These are phyloP conservation scores for Macrolepiota dolichaula DNA, from an alignment of 768 basidiomycete genomes.

Conservation along the genomic window DNA sequence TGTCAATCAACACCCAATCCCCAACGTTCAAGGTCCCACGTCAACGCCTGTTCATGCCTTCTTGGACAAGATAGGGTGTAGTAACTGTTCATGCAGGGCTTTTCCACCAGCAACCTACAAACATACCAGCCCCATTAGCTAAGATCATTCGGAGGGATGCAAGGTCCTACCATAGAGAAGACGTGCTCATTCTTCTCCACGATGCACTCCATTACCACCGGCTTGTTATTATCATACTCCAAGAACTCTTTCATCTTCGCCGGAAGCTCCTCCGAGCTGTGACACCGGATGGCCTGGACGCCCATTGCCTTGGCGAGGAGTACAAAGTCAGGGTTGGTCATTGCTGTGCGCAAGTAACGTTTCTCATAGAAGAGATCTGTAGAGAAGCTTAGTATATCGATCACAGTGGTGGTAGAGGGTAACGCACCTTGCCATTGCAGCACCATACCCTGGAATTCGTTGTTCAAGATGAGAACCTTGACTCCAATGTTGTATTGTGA, in stretches of 20 bases:
- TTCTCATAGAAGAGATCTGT: slow-evolving; percentile 92
- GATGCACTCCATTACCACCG: slow-evolving; percentile 87
- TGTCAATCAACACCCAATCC: not conserved
- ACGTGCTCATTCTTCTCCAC: slow-evolving; percentile 86
- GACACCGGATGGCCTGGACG: slow-evolving; percentile 84
- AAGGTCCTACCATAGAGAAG: slow-evolving; percentile 73
- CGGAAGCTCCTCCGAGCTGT: slow-evolving; percentile 70
- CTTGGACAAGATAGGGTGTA: not conserved
- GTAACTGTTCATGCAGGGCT: slow-evolving; percentile 74
- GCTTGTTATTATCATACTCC: slow-evolving; percentile 85
- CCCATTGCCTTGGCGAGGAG: slow-evolving; percentile 87
- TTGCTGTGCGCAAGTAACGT: slow-evolving; percentile 94
- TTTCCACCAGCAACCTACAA: slow-evolving; percentile 84
- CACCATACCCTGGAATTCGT: slow-evolving; percentile 99
- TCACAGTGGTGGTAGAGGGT: not conserved
- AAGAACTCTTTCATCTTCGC: slow-evolving; percentile 98
- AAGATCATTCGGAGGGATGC: not conserved
- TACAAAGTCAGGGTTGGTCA: slow-evolving; percentile 96
- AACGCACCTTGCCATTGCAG: slow-evolving; percentile 93
- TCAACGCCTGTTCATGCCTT: not conserved
- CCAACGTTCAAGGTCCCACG: not conserved
- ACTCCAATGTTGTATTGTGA: slow-evolving; percentile 90
- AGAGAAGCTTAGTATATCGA: not conserved
- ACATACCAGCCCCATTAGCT: not conserved
- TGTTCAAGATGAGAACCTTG: slow-evolving; percentile 91